Evolutionary conservation across 129 eudicot genomes (phyloP), one percentile per base, ranked within the genome.

Genomic region (Escallonia herrerae): DNA sequence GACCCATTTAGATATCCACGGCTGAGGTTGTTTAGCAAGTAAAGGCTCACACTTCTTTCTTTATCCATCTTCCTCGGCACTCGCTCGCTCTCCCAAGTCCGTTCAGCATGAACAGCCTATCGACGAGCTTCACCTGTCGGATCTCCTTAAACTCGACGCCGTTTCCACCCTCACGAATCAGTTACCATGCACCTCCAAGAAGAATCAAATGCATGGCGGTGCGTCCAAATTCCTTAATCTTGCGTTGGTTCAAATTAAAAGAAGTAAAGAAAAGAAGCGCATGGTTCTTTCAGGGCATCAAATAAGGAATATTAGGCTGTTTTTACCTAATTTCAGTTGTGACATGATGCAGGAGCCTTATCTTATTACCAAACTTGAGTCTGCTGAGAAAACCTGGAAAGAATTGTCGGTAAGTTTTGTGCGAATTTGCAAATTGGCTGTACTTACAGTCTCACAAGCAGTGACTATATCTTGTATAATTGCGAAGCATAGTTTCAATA

Each of bases 311-410:
- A 58, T 40, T 60, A 49, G 15, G 47, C 22, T 64, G 14, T 56
- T 6, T 72, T 76, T 50, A 56, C 48, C 13, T 67, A 6, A 38
- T 57, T 57, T 43, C 65, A 65, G 49, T 6, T 66, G 60, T 50
- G 66, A 58, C 71, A 61, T 48, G 45, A 41, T 77, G 62, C 68
- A 94, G 99, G 99, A 89, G 83, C 95, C 97, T 68, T 86, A 89
- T 82, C 77, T 94, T 6, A 83, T 94, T 43, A 77, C 84, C 15
- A 94, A 94, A 59, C 75, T 94, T 64, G 99, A 94, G 44, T 94
- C 99, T 40, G 97, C 99, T 72, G 97, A 94, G 86, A 89, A 80
- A 61, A 89, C 99, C 22, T 94, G 97, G 97, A 84, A 84, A 66
- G 99, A 89, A 40, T 63, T 94, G 68, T 94, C 99, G 79, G 99